A percentile compares a stretch with the other conserved stretches of the same genome.
phyloP scores from a whole-genome alignment of 129 eudicot species.

The Flaveria linearis region DNA sequence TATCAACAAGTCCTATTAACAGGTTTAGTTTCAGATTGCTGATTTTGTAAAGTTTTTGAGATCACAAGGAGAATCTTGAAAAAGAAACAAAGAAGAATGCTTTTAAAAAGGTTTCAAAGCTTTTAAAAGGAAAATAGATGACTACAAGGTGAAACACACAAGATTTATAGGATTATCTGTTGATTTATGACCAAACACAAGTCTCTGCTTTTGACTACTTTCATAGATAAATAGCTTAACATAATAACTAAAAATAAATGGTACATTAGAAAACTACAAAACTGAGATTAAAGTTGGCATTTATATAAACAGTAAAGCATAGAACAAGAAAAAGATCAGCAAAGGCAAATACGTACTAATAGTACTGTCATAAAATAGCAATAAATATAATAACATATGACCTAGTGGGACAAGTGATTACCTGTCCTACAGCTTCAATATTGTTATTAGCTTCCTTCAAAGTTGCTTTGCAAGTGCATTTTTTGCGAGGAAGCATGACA shows the following conservation, averaged over 20 bases:
- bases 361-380: background rate
- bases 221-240: background rate
- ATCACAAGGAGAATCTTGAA: background rate
- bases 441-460: slow-evolving; percentile 37
- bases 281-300: background rate
- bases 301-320: background rate
- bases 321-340: slow-evolving; percentile 1
- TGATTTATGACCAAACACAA: background rate
- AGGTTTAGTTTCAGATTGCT: background rate
- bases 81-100: background rate
- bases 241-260: background rate
- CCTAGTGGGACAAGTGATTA: slow-evolving; percentile 9
- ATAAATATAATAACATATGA: background rate
- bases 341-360: background rate
- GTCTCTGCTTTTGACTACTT: too few species aligned
- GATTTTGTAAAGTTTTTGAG: background rate
- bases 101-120: background rate
- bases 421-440: slow-evolving; percentile 39
- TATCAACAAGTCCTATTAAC: background rate
- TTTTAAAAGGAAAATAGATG: background rate
- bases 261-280: background rate
- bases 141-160: background rate
- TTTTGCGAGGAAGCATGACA: slow-evolving; percentile 33
- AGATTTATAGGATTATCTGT: background rate
- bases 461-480: slow-evolving; percentile 39